These are phyloP conservation scores for Cnidoscolus chayamansa DNA, from an alignment of 441 rosid species.

Conservation along the genomic window DNA sequence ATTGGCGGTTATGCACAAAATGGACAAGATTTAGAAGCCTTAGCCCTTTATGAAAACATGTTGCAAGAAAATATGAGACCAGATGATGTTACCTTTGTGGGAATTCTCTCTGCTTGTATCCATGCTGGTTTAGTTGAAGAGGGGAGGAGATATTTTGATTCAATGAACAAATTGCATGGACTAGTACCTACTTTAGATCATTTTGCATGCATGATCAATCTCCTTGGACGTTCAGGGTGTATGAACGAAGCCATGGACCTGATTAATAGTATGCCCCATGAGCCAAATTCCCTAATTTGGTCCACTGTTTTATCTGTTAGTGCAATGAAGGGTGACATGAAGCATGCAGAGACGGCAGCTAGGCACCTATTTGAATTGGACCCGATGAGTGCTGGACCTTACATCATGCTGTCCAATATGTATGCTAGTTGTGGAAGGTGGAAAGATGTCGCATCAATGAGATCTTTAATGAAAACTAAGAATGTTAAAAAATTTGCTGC, in stretches of 20 bases:
- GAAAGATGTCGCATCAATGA: slow-evolving; percentile 65
- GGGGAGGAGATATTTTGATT: slow-evolving; percentile 52
- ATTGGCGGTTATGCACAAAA: slow-evolving; percentile 67
- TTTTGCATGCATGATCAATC: slow-evolving; percentile 81
- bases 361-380: slow-evolving; percentile 51
- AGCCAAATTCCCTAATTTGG: slow-evolving; percentile 68
- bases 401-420: slow-evolving; percentile 67
- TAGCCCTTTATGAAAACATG: slow-evolving; percentile 55
- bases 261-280: slow-evolving; percentile 52
- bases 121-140: slow-evolving; percentile 73
- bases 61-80: slow-evolving; percentile 45
- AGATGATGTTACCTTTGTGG: slow-evolving; percentile 62
- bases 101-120: slow-evolving; percentile 76
- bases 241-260: slow-evolving; percentile 66
- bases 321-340: slow-evolving; percentile 47
- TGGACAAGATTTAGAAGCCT: slow-evolving; percentile 66
- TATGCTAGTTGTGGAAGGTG: slow-evolving; percentile 67
- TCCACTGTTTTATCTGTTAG: slow-evolving; percentile 62
- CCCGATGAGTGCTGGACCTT: slow-evolving; percentile 62
- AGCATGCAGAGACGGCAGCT: slow-evolving; percentile 48
- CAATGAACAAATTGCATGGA: slow-evolving; percentile 49
- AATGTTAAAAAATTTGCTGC: slow-evolving; percentile 71
- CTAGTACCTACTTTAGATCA: slow-evolving; percentile 62
- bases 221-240: slow-evolving; percentile 66
- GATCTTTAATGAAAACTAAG: slow-evolving; percentile 61